Percentiles rank a stretch among this genome's conserved stretches.
phyloP scores from a whole-genome alignment of 108 stramenopile genomes.

The Cyclostephanos tholiformis region DNA sequence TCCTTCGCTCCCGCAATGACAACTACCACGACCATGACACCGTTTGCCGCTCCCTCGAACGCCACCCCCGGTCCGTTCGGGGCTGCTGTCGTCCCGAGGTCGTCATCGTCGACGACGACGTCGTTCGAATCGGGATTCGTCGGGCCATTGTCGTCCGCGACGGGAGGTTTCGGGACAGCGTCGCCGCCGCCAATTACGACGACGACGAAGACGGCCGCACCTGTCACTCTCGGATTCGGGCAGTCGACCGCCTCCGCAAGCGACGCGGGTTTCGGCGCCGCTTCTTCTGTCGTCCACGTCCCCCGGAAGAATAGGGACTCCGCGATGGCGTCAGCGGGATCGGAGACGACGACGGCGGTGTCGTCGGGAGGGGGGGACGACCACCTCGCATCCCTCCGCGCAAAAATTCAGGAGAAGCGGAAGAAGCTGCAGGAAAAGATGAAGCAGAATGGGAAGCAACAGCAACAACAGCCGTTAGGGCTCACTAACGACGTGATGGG shows the following conservation, averaged over 20 bases:
- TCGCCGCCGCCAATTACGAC: not conserved
- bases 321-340: no score
- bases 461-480: not conserved
- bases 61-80: no score
- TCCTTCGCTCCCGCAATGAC: no score
- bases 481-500: not conserved
- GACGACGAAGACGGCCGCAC: not conserved
- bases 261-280: conserved; percentile 10
- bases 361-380: conserved; percentile 22
- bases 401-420: conserved; percentile 50
- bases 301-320: not conserved
- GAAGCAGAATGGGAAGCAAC: conserved; percentile 4
- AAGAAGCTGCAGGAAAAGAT: conserved; percentile 33
- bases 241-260: not conserved
- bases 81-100: no score
- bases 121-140: no score
- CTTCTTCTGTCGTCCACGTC: not conserved
- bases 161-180: not conserved
- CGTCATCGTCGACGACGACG: no score
- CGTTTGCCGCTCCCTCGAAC: no score
- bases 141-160: not conserved
- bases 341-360: not conserved
- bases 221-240: not conserved
- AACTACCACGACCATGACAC: no score
- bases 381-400: conserved; percentile 37